These are phyloP conservation scores for Dioscorea alata DNA, from an alignment of 106 monocot species.

Conservation along the genomic window DNA sequence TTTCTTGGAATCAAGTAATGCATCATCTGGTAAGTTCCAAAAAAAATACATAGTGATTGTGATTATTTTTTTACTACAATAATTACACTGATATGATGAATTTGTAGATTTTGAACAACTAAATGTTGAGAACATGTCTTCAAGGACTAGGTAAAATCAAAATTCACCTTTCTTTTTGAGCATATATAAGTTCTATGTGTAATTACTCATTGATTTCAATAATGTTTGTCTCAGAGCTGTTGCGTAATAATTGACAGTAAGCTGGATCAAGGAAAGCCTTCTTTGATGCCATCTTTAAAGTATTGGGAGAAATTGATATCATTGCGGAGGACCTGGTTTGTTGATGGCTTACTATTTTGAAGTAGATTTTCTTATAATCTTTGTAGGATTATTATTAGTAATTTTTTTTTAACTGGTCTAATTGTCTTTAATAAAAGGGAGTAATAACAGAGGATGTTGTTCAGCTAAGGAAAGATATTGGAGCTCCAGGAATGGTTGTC, in stretches of 20 bases:
- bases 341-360: neutral
- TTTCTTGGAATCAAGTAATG: conserved; percentile 53
- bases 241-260: conserved; percentile 61
- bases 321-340: conserved; percentile 94
- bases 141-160: conserved; percentile 44
- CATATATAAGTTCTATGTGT: neutral
- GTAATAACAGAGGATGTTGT: conserved; percentile 99
- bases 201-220: neutral
- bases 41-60: neutral
- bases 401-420: too few relatives aligned
- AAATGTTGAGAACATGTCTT: conserved; percentile 40
- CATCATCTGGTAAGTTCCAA: conserved; percentile 31
- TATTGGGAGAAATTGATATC: conserved; percentile 75
- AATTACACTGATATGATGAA: neutral
- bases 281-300: conserved; percentile 87
- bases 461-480: conserved; percentile 75
- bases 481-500: conserved; percentile 97
- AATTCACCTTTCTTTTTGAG: neutral
- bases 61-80: neutral
- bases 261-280: conserved; percentile 87
- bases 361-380: too few relatives aligned
- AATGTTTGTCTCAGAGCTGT: conserved; percentile 41
- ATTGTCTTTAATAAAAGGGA: conserved; percentile 32
- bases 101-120: conserved; percentile 25
- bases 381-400: too few relatives aligned